These are phyloP conservation scores for Entomortierella lignicola DNA, from an alignment of 192 early-diverging fungal genomes.

Conservation along the genomic window DNA sequence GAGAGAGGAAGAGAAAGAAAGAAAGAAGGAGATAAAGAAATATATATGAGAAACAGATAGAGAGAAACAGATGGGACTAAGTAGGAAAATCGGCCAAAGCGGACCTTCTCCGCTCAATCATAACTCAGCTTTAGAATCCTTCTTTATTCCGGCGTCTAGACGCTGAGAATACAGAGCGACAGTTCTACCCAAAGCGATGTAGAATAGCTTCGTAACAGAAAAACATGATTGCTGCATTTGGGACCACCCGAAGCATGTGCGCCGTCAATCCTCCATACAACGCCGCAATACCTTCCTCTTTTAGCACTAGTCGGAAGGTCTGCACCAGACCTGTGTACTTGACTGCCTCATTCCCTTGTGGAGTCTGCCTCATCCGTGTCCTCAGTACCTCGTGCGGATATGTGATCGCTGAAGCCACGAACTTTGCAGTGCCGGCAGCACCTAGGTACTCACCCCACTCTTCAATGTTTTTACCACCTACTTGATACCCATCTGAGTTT, in stretches of 20 bases:
- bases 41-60: too few species aligned
- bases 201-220: conserved; percentile 84
- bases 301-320: conserved; percentile 48
- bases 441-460: conserved; percentile 87
- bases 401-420: conserved; percentile 86
- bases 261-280: conserved; percentile 97
- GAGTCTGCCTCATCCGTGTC: conserved; percentile 88
- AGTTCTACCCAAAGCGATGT: conserved; percentile 44
- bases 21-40: too few species aligned
- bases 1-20: too few species aligned
- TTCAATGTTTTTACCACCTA: conserved; percentile 55
- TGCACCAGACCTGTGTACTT: conserved; percentile 83
- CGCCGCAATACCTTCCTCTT: conserved; percentile 86
- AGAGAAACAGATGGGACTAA: too few species aligned
- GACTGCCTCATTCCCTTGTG: conserved; percentile 67
- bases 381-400: conserved; percentile 97
- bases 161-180: too few species aligned
- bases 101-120: too few species aligned
- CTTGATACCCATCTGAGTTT: neutral
- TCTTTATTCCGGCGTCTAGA: too few species aligned
- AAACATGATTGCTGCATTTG: conserved; percentile 97
- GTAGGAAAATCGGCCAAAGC: too few species aligned
- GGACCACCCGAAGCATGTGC: conserved; percentile 93
- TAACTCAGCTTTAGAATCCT: too few species aligned
- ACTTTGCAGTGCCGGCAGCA: conserved; percentile 86